phyloP scores from a whole-genome alignment of 805 yeast species.

The Candida sanyiensis region DNA sequence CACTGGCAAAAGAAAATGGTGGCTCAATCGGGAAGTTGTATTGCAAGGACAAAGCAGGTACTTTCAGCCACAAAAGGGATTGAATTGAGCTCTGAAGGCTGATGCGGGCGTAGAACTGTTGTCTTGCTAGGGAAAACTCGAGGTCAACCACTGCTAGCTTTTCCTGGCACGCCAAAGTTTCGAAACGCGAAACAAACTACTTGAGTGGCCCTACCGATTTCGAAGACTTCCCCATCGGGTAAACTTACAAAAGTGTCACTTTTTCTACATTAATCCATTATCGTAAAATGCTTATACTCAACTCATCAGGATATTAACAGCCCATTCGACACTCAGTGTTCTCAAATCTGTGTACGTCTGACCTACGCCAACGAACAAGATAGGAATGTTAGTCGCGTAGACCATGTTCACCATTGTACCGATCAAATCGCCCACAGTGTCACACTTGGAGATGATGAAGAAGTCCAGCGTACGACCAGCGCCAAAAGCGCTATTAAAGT shows the following conservation, averaged over 20 bases:
- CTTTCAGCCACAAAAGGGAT: too few species aligned
- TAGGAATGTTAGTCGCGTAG: slow-evolving; percentile 91
- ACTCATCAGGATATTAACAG: slow-evolving; percentile 77
- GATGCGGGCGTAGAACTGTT: too few species aligned
- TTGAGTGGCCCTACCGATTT: background rate
- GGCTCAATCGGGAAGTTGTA: background rate
- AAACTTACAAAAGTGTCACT: too few species aligned
- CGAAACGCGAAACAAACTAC: background rate
- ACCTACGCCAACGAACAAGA: slow-evolving; percentile 92
- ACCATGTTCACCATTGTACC: slow-evolving; percentile 98
- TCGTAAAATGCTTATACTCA: too few species aligned
- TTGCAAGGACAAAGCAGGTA: too few species aligned
- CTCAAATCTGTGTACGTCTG: slow-evolving; percentile 94
- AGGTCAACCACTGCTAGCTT: background rate
- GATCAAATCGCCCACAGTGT: slow-evolving; percentile 93
- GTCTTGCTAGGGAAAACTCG: background rate
- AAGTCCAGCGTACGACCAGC: slow-evolving; percentile 75
- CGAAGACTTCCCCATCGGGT: slow-evolving; percentile 7
- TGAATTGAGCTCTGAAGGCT: too few species aligned
- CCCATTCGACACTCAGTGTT: slow-evolving; percentile 86
- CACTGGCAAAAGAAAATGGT: too few species aligned
- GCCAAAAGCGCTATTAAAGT: slow-evolving; percentile 92
- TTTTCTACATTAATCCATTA: too few species aligned
- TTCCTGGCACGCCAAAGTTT: background rate
- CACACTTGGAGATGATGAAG: slow-evolving; percentile 90